Evolutionary conservation across 2,329 filamentous ascomycete genomes (phyloP).

Genomic region (Emmonsiellopsis sp.): DNA sequence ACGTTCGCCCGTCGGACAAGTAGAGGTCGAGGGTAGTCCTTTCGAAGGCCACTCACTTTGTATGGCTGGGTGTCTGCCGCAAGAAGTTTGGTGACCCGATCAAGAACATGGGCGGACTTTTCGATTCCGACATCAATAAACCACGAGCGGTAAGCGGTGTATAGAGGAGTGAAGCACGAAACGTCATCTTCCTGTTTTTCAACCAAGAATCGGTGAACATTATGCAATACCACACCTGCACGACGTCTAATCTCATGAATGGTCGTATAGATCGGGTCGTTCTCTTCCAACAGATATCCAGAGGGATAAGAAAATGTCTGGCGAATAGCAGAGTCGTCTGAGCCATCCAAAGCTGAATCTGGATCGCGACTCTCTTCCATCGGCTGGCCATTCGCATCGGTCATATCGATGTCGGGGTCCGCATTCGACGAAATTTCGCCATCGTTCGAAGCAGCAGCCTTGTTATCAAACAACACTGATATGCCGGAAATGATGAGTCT

Average conservation of each 20-base stretch:
- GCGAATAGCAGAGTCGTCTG: constrained; percentile 55
- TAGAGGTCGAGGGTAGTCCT: constrained; percentile 86
- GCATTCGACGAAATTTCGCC: constrained; percentile 14
- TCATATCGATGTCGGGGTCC: constrained; percentile 36
- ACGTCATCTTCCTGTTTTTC: constrained; percentile 90
- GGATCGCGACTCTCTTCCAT: constrained; percentile 27
- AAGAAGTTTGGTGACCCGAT: constrained; percentile 75
- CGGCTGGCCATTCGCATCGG: constrained; percentile 30
- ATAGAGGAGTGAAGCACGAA: constrained; percentile 84
- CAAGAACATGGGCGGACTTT: constrained; percentile 83
- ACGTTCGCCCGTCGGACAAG: constrained; percentile 86
- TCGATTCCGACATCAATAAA: constrained; percentile 97
- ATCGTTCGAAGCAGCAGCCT: constrained; percentile 55
- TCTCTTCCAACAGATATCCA: constrained; percentile 65
- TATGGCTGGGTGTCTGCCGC: constrained; percentile 82
- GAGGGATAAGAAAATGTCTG: constrained; percentile 82
- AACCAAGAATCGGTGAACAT: constrained; percentile 74
- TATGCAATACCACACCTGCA: constrained; percentile 70
- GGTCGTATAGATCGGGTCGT: constrained; percentile 57
- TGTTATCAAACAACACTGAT: constrained; percentile 78
- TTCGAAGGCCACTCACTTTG: constrained; percentile 85
- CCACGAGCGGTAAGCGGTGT: constrained; percentile 88
- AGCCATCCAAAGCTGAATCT: constrained; percentile 45
- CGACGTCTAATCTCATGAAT: constrained; percentile 75
- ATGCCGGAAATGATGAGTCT: constrained; percentile 85